Percentiles rank a stretch among this genome's conserved stretches.
phyloP scores from a whole-genome alignment of 345 rosid species.

The Dipteronia dyeriana region DNA sequence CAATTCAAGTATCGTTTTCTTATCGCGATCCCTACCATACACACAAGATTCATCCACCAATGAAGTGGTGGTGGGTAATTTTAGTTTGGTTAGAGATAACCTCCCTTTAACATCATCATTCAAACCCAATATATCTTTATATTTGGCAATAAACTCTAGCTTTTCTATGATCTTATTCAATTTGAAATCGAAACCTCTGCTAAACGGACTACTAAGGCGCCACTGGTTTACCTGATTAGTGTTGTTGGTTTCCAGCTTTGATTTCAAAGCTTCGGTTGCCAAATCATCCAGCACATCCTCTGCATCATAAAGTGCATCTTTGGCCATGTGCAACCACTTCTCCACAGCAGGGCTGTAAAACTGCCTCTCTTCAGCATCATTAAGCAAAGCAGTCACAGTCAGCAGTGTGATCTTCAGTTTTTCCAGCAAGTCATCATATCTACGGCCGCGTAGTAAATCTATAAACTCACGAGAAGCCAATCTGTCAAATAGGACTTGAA shows the following conservation, averaged over 20 bases:
- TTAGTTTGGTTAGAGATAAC: conserved; percentile 1
- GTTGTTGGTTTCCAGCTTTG: background rate
- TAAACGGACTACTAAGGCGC: conserved; percentile 24
- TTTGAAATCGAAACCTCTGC: background rate
- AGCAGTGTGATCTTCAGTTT: conserved; percentile 20
- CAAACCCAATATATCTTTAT: conserved; percentile 26
- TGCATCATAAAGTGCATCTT: conserved; percentile 18
- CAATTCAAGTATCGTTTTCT: conserved; percentile 12
- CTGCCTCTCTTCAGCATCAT: conserved; percentile 27
- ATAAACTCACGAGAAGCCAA: conserved; percentile 21
- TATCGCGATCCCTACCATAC: conserved; percentile 33
- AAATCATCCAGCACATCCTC: conserved; percentile 29
- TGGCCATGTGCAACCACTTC: conserved; percentile 23
- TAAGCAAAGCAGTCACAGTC: conserved; percentile 13
- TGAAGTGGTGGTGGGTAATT: conserved; percentile 29
- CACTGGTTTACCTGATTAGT: conserved; percentile 14
- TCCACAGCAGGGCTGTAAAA: background rate
- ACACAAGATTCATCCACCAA: conserved; percentile 26
- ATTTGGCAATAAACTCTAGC: conserved; percentile 20
- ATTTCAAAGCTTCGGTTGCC: conserved; percentile 12
- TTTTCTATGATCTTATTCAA: conserved; percentile 14
- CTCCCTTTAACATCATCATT: conserved; percentile 14
- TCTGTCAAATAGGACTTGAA: conserved; percentile 20
- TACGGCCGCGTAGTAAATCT: conserved; percentile 7
- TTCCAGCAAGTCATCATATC: conserved; percentile 8